Evolutionary conservation across 805 yeast genomes (phyloP).

Genomic region (Candida oleophila): DNA sequence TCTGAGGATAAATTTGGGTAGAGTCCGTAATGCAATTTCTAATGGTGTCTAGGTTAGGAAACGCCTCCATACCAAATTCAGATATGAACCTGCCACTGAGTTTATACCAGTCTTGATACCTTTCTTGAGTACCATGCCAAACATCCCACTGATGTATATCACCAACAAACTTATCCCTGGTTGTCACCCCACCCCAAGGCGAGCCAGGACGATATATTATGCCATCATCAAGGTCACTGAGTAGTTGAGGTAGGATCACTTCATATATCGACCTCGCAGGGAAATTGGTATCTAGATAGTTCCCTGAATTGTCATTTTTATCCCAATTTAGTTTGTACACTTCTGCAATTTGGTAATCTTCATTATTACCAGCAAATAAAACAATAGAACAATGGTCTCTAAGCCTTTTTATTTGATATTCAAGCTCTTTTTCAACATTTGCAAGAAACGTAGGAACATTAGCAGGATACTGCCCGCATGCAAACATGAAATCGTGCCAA

Average conservation of each 20-base stretch:
- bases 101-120: constrained; percentile 48
- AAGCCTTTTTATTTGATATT: constrained; percentile 39
- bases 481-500: constrained; percentile 61
- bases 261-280: constrained; percentile 48
- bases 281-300: constrained; percentile 32
- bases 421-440: constrained; percentile 36
- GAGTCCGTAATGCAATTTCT: constrained; percentile 34
- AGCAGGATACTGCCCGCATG: constrained; percentile 55
- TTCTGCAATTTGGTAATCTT: constrained; percentile 48
- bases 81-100: constrained; percentile 50
- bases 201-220: constrained; percentile 48
- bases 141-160: constrained; percentile 59
- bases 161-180: constrained; percentile 41
- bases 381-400: constrained; percentile 41
- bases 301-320: constrained; percentile 19
- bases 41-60: constrained; percentile 39
- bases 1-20: constrained; percentile 43
- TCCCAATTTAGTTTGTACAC: constrained; percentile 28
- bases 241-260: constrained; percentile 32
- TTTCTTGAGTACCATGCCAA: constrained; percentile 53
- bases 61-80: constrained; percentile 55
- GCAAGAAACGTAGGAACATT: constrained; percentile 29
- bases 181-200: constrained; percentile 44
- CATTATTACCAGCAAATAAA: constrained; percentile 46
- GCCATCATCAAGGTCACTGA: constrained; percentile 18